Base-by-base conservation (phyloP, 2,329 filamentous ascomycete species). In the Amylocarpus encephaloides region DNA sequence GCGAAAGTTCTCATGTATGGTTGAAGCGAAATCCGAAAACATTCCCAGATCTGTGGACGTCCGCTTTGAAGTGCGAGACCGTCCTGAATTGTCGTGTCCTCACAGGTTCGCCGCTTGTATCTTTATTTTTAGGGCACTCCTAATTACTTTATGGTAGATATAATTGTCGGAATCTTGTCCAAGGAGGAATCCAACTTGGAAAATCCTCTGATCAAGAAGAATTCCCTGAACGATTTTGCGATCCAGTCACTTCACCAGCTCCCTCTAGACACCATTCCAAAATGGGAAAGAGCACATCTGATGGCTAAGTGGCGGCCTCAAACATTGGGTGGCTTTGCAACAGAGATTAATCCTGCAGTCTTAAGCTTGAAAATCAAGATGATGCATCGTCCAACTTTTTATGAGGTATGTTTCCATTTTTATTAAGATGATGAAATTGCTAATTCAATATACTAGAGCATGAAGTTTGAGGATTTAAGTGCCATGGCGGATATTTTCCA, bases 381-480 rank as follows among this genome's bases (percentile, higher is more conserved):
- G 19, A 76, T 78, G 71, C 62, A 64, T 5, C 68, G 70, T n/a
- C 70, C 76, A 0, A 77, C 74, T 0, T 77, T 77, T 49, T 76
- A 79, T 55, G 66, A 74, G 38, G 66, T 67, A 59, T 46, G 59
- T 43, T 3, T 1, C 18, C 11, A 12, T 22, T n/a, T 26, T 11
- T 35, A 33, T 38, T 34, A 12, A 29, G 6, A 41, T n/a, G 2
- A 36, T 13, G 32, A 19, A 30, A 40, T 12, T 35, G 47, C 43
- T 32, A n/a, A 36, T 56, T 30, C 57, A 32, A 32, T n/a, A 36
- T 53, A 16, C 34, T 50, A 62, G 50, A 49, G 39, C 12, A 57
- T 60, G 49, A 67, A 55, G 67, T 79, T 71, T 45, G 55, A 64
- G 12, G 62, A 70, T 15, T 51, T 73, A 5, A 62, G 67, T 9